Evolutionary conservation across 2,329 filamentous ascomycete genomes (phyloP), one percentile per base, ranked within the genome.

Genomic region (Trichoderma polysporum): DNA sequence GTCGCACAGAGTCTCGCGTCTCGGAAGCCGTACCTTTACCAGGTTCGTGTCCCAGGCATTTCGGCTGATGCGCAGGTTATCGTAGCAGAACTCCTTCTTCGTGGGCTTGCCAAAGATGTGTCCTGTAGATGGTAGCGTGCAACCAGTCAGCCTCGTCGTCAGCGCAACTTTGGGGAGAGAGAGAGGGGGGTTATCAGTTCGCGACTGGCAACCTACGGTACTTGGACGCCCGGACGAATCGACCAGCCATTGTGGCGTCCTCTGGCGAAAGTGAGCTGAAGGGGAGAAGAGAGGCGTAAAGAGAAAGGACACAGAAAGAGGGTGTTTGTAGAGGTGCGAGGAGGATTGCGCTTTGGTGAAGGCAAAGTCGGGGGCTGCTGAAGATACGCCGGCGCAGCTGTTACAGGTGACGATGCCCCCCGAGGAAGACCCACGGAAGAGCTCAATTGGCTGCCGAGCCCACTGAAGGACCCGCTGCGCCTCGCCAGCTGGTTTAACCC

Each of bases 21-120:
- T 53, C 49, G 33, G 19, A 13, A 22, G 39, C 27, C 85, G 79
- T 80, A 96, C 93, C 90, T 98, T 98, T 82, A 98, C 87, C 76
- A 99, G 84, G 83, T 99, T 99, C 76, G 94, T 97, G 80, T 99
- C 95, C 95, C 95, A 99, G 66, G 95, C 95, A 89, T 99, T 99
- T 81, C 91, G 92, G 76, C 93, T 97, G 80, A 99, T 93, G 78
- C 93, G 92, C 73, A 99, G 84, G 81, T 98, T 98, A 81, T 99
- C 95, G 83, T 98, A 99, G 85, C 94, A 97, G 86, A 92, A 92
- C 80, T 99, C 95, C 87, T 97, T 97, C 81, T 92, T 90, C 72
- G 94, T 96, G 70, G 93, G 84, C 82, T 96, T 95, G 79, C 95
- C 95, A 84, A 97, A 99, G 83, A 99, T 91, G 86, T 99, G 95